Conservation (phyloP, 2,329 filamentous ascomycete genomes). For the Ceratocystis destructans region DNA sequence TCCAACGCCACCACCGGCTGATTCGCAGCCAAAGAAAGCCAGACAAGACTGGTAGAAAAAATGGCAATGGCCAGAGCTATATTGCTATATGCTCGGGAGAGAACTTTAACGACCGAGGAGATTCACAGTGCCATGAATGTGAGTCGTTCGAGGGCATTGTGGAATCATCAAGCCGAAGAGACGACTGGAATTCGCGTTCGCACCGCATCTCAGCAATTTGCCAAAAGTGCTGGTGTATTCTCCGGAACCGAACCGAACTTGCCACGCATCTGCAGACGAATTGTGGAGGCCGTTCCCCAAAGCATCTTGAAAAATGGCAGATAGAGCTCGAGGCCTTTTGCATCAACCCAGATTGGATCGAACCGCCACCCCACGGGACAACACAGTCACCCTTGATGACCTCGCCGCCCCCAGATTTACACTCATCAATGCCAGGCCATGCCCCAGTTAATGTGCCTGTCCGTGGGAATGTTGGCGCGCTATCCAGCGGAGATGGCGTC, state of each 20-base stretch:
- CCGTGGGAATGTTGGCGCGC: not conserved
- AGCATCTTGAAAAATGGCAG: constrained; percentile 18
- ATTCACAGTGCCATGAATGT: constrained; percentile 18
- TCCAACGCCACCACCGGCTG: constrained; percentile 18
- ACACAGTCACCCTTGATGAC: constrained; percentile 6
- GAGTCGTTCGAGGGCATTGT: constrained; percentile 14
- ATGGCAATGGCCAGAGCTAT: constrained; percentile 18
- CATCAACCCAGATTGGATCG: constrained; percentile 16
- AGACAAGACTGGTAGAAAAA: constrained; percentile 17
- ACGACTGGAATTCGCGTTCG: constrained; percentile 4
- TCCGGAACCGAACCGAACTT: constrained; percentile 12
- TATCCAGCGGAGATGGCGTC: not conserved
- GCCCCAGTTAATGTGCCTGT: constrained; percentile 1
- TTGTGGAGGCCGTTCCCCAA: constrained; percentile 17
- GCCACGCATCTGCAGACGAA: constrained; percentile 10
- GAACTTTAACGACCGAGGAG: constrained; percentile 18
- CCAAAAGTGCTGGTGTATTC: constrained; percentile 18
- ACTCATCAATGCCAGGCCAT: not conserved
- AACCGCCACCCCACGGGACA: constrained; percentile 1
- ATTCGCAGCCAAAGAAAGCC: constrained; percentile 16
- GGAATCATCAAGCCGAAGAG: not conserved
- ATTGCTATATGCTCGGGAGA: constrained; percentile 18
- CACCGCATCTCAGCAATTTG: constrained; percentile 18
- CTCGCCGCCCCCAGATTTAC: constrained; percentile 6
- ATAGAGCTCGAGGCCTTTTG: constrained; percentile 16